These are phyloP conservation scores for Aspergillus terreus DNA, from an alignment of 2,329 filamentous ascomycete genomes.

Conservation along the genomic window DNA sequence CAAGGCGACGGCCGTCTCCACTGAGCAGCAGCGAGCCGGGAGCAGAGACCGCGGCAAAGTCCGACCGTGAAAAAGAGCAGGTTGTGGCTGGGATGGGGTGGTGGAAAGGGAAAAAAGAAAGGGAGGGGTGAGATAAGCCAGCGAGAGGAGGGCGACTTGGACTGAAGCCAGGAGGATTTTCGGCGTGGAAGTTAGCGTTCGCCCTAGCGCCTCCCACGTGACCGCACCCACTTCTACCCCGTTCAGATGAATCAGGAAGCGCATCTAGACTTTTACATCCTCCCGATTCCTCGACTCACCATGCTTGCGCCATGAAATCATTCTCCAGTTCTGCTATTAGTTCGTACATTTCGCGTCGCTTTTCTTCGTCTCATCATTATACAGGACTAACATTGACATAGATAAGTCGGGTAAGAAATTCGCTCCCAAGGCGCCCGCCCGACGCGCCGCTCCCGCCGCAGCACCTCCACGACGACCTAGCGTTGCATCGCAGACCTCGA, in stretches of 20 bases:
- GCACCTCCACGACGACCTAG: conserved; percentile 34
- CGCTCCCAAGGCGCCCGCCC: conserved; percentile 65
- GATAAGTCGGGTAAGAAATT: conserved; percentile 72
- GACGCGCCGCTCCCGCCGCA: conserved; percentile 48
- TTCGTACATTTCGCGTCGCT: conserved; percentile 24
- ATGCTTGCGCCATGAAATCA: conserved; percentile 39
- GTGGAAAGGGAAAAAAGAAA: conserved; percentile 6
- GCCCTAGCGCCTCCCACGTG: conserved; percentile 37
- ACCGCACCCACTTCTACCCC: conserved; percentile 27
- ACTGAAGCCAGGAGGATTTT: conserved; percentile 41
- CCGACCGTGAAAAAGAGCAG: conserved; percentile 16
- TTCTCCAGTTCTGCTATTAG: conserved; percentile 55
- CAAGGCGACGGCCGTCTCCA: conserved; percentile 28
- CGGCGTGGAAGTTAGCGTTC: conserved; percentile 31
- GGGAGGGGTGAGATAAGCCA: conserved; percentile 26
- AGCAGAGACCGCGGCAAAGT: conserved; percentile 24
- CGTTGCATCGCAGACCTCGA: conserved; percentile 33
- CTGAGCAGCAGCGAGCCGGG: conserved; percentile 31
- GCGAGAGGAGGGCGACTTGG: conserved; percentile 10
- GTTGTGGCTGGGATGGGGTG: conserved; percentile 12
- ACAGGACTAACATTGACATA: conserved; percentile 15
- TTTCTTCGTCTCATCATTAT: neutral
- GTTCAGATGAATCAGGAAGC: conserved; percentile 12
- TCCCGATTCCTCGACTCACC: neutral
- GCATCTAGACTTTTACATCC: conserved; percentile 21